Percentiles rank a stretch among this genome's conserved stretches.
These are phyloP conservation scores for Beta corolliflora DNA, from an alignment of 179 eudicot species.

Conservation along the genomic window DNA sequence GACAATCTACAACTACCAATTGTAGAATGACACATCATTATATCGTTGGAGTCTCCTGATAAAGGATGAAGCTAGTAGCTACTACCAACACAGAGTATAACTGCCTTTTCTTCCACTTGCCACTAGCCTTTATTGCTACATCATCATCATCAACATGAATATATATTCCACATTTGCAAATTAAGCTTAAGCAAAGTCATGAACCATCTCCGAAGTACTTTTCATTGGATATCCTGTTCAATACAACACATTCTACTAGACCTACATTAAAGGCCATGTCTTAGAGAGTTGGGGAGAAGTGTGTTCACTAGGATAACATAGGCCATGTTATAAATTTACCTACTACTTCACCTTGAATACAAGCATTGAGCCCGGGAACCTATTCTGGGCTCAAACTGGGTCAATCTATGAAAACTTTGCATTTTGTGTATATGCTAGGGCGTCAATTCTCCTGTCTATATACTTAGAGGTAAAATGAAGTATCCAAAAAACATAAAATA, in stretches of 20 bases:
- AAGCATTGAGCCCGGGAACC: neutral
- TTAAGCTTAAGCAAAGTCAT: conserved; percentile 1
- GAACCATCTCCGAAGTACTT: conserved; percentile 14
- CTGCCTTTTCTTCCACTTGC: neutral
- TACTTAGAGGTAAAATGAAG: too few relatives aligned
- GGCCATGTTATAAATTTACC: neutral
- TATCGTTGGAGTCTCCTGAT: neutral
- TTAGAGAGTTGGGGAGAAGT: neutral
- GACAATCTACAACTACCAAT: neutral
- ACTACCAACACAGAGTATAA: neutral
- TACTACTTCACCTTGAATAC: neutral
- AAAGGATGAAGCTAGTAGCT: conserved; percentile 7
- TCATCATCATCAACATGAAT: neutral
- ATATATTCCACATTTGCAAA: conserved; percentile 7
- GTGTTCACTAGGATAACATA: neutral
- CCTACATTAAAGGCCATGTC: neutral
- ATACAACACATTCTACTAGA: neutral
- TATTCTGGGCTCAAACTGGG: neutral
- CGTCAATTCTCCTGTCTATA: too few relatives aligned
- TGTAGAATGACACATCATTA: conserved; percentile 10
- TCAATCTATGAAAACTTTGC: too few relatives aligned
- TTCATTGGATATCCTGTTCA: neutral
- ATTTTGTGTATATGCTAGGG: too few relatives aligned
- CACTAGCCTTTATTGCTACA: neutral
- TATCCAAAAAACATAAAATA: too few relatives aligned